These are phyloP conservation scores for Hanseniaspora occidentalis DNA, from an alignment of 805 yeast genomes.

Conservation along the genomic window DNA sequence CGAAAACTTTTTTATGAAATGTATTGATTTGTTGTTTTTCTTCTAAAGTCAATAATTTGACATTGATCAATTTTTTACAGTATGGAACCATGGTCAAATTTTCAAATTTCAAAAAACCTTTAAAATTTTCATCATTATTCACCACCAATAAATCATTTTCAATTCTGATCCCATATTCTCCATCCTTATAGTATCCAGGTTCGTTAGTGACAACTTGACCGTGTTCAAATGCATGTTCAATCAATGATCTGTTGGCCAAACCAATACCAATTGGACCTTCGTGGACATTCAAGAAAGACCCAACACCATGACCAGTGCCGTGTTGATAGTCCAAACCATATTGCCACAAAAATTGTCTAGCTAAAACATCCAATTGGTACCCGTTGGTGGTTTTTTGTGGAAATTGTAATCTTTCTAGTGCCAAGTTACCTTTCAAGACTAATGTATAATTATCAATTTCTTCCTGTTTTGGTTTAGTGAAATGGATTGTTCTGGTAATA, in stretches of 20 bases:
- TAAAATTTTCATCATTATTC: slow-evolving; percentile 31
- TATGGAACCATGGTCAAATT: slow-evolving; percentile 81
- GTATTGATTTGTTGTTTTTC: slow-evolving; percentile 60
- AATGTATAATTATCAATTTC: slow-evolving; percentile 62
- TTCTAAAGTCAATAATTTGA: slow-evolving; percentile 36
- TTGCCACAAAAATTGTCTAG: slow-evolving; percentile 72
- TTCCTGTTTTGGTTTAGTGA: slow-evolving; percentile 28
- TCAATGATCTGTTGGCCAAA: slow-evolving; percentile 24
- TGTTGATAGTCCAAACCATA: slow-evolving; percentile 80
- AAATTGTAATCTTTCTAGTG: slow-evolving; percentile 68
- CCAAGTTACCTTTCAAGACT: slow-evolving; percentile 85
- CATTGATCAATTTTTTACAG: slow-evolving; percentile 63
- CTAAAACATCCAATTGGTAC: slow-evolving; percentile 62
- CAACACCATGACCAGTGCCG: slow-evolving; percentile 98
- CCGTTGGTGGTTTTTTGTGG: slow-evolving; percentile 63
- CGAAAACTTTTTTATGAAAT: slow-evolving; percentile 50
- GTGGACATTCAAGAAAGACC: slow-evolving; percentile 81
- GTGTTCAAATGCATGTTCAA: slow-evolving; percentile 38
- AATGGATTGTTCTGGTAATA: slow-evolving; percentile 78
- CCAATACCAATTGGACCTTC: slow-evolving; percentile 89
- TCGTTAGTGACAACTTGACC: slow-evolving; percentile 84
- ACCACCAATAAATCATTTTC: slow-evolving; percentile 68
- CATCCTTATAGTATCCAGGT: slow-evolving; percentile 88
- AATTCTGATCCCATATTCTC: slow-evolving; percentile 79
- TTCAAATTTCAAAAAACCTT: slow-evolving; percentile 55